Evolutionary conservation across 371 early-diverging fungal genomes (phyloP), one percentile per base, ranked within the genome.

Genomic region (Mucor saturninus): DNA sequence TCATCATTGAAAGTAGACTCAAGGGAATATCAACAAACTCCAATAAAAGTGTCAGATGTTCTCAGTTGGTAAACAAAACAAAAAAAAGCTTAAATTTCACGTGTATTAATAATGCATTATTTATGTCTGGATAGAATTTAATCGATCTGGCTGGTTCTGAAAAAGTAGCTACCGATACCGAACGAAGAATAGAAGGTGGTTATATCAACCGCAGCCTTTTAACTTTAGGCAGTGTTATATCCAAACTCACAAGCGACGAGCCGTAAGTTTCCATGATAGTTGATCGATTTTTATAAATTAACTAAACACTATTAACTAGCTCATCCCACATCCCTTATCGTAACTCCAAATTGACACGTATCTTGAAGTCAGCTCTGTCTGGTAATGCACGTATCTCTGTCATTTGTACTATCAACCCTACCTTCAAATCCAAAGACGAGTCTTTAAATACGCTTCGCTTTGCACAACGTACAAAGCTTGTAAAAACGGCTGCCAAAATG

Each of bases 121-220:
- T 46, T 21, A 1, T 35, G 1, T 35, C 35, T 42, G 4, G 26
- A 8, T 71, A 85, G 77, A 92, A 91, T 67, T 73, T 98, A 54
- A 93, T 96, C 62, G 98, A 98, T 80, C 76, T 98, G 64, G 97
- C 98, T 15, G 98, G 98, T 37, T 94, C 95, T 14, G 98, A 98
- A 79, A 92, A 95, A 71, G 90, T 89, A 6, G 69, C 90, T 4
- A 83, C 86, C 5, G 84, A 89, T 59, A 70, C 81, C 7, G 90
- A 90, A 9, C 67, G 97, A 42, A 82, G 95, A 56, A 93, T 91
- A 72, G 98, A 97, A 75, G 94, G 95, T 11, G 89, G 90, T 13
- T 90, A 81, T 64, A 97, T 97, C 68, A 98, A 98, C 80, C 94
- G 91, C 71, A 92, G 90, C 50, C 75, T 97, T n/a, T 69, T 91